Evolutionary conservation across 495 filamentous ascomycete species (phyloP).

Genomic region (Podospora fimiseda): DNA sequence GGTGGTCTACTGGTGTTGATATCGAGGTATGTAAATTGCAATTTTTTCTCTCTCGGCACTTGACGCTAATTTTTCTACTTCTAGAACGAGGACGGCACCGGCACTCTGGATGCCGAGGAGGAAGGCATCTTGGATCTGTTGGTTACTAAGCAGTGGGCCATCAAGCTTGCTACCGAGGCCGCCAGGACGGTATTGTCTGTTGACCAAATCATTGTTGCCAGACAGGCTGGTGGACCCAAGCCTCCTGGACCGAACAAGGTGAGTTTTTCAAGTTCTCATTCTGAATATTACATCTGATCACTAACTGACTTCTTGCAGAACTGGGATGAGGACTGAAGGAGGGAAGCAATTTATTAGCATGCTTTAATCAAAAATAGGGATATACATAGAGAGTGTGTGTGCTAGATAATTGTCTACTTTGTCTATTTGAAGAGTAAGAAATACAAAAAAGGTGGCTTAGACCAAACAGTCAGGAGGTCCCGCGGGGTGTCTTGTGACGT

Average conservation of each 20-base stretch:
- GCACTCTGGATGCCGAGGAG: conserved; percentile 80
- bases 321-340: conserved; percentile 90
- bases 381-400: background rate
- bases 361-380: background rate
- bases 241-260: conserved; percentile 81
- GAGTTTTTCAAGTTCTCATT: conserved; percentile 9
- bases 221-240: conserved; percentile 96
- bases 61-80: background rate
- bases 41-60: background rate
- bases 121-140: conserved; percentile 90
- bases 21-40: conserved; percentile 75
- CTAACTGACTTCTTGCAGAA: conserved; percentile 45
- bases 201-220: conserved; percentile 97
- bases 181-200: conserved; percentile 92
- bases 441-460: background rate
- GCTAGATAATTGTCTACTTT: background rate
- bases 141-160: conserved; percentile 88
- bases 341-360: background rate
- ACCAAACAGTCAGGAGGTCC: too few species aligned
- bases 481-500: too few species aligned
- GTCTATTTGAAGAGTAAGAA: background rate
- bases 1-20: conserved; percentile 89
- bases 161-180: conserved; percentile 91
- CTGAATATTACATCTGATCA: background rate
- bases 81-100: conserved; percentile 65